Evolutionary conservation across 1,284 basidiomycete species (phyloP).

Genomic region (Sanghuangporus weigelae): DNA sequence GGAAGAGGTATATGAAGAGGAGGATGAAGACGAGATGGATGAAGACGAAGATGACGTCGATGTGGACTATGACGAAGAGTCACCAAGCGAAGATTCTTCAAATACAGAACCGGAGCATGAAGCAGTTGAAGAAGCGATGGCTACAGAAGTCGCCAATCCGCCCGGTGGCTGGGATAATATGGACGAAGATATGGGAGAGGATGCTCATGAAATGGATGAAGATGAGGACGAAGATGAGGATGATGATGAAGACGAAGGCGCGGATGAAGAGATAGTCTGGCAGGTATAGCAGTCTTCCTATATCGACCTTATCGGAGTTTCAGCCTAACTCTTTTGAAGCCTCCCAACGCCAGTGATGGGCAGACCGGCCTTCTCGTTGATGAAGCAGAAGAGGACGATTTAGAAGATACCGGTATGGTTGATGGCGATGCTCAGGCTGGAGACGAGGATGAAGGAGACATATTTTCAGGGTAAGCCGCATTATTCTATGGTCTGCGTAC

Average conservation of each 20-base stretch:
- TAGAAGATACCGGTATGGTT: constrained; percentile 42
- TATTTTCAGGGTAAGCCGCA: constrained; percentile 61
- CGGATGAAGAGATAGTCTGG: constrained; percentile 48
- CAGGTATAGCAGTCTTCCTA: constrained; percentile 44
- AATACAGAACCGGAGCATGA: constrained; percentile 64
- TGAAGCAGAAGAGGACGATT: constrained; percentile 47
- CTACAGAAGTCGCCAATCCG: constrained; percentile 24
- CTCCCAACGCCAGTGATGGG: constrained; percentile 35
- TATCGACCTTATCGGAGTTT: neutral
- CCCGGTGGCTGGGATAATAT: constrained; percentile 43
- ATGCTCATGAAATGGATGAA: constrained; percentile 54
- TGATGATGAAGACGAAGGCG: constrained; percentile 45
- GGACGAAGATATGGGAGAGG: constrained; percentile 54
- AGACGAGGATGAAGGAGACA: constrained; percentile 58
- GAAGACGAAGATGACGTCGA: constrained; percentile 81
- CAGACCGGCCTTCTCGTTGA: constrained; percentile 46
- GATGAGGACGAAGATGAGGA: constrained; percentile 43
- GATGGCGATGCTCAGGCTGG: constrained; percentile 40
- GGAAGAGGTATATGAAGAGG: constrained; percentile 64
- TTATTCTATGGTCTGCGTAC: constrained; percentile 13
- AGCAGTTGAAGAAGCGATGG: constrained; percentile 36
- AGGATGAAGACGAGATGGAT: constrained; percentile 76
- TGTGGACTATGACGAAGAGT: constrained; percentile 81
- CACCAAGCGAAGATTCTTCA: constrained; percentile 74
- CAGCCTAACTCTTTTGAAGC: neutral